Base-by-base conservation (phyloP, 164 flowering plant species). In the Dillenia suffruticosa region DNA sequence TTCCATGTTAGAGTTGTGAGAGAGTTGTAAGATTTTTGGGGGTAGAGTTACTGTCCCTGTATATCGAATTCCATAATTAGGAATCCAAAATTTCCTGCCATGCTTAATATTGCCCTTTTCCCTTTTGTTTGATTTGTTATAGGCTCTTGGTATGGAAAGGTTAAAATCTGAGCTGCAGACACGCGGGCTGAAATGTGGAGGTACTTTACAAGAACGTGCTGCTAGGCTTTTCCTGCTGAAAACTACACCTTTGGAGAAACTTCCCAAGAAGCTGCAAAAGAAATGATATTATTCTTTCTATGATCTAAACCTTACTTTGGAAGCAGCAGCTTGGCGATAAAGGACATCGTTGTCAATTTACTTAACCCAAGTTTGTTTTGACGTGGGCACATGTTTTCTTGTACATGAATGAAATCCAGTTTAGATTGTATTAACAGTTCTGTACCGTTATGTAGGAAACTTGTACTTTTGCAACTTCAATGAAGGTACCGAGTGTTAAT, bases 121-220 rank as follows among this genome's bases (percentile, higher is more conserved):
- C 40, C 6, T 32, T 26, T 5, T 32, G 40, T 44, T 56, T 10
- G 1, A 26, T 24, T 49, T 16, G 0, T 63, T 57, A 10, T 63
- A 90, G 98, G 86, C 66, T 73, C 82, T 92, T 62, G 98, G 98
- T 48, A 54, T 90, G 88, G 93, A 92, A 17, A 81, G 79, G 74
- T 59, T 92, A 16, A 90, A 92, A 65, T 58, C 73, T 7, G 96
- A 90, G 78, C 80, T 90, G 66, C 96, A 90, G 72, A 74, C 76
- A 12, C 83, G 65, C 19, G 96, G 96, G 22, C 70, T 92, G 61
- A 92, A 92, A 73, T 92, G 93, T 63, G 96, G 98, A 0, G 98
- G 98, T 40, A 86, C 98, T 40, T 57, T 92, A 70, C 89, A 80
- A 66, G 96, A 92, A 77, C 89, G 96, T n/a, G 96, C 96, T 58